These are phyloP conservation scores for Clarkia xantiana DNA, from an alignment of 345 rosid species.

Conservation along the genomic window DNA sequence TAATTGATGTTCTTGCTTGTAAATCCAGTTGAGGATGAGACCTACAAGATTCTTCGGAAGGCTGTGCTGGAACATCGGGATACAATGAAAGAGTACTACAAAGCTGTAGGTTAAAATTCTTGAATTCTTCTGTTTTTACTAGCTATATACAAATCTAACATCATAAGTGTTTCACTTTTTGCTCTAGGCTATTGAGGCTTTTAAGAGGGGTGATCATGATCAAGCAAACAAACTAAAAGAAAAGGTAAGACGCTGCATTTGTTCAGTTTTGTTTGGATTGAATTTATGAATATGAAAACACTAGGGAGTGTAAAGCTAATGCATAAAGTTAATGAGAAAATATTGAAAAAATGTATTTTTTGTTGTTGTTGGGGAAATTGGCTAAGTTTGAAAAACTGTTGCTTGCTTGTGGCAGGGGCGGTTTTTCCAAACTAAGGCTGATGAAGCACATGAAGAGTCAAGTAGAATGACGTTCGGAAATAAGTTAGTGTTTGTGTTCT, in stretches of 20 bases:
- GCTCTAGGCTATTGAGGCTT: conserved; percentile 8
- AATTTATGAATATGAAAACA: too few relatives aligned
- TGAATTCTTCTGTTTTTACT: not conserved
- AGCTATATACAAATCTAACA: not conserved
- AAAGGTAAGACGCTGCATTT: conserved; percentile 13
- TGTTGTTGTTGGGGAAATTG: too few relatives aligned
- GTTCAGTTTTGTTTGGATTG: not conserved
- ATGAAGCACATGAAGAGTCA: conserved; percentile 44
- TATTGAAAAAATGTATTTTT: too few relatives aligned
- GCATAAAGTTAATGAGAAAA: too few relatives aligned
- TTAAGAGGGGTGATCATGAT: conserved; percentile 6
- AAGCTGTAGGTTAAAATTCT: conserved; percentile 27
- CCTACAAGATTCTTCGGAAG: conserved; percentile 36
- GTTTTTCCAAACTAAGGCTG: conserved; percentile 29
- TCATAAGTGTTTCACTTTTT: conserved; percentile 3
- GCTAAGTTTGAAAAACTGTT: too few relatives aligned
- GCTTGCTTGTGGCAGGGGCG: conserved; percentile 29
- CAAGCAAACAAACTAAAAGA: conserved; percentile 30
- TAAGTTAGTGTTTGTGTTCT: conserved; percentile 15
- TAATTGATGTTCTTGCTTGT: not conserved
- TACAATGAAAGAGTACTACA: conserved; percentile 41
- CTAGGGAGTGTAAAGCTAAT: too few relatives aligned
- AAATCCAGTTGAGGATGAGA: conserved; percentile 18
- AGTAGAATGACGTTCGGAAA: conserved; percentile 31
- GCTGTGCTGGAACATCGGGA: conserved; percentile 39